phyloP scores from a whole-genome alignment of 176 grass and related monocot species.

The Carex myosuroides region DNA sequence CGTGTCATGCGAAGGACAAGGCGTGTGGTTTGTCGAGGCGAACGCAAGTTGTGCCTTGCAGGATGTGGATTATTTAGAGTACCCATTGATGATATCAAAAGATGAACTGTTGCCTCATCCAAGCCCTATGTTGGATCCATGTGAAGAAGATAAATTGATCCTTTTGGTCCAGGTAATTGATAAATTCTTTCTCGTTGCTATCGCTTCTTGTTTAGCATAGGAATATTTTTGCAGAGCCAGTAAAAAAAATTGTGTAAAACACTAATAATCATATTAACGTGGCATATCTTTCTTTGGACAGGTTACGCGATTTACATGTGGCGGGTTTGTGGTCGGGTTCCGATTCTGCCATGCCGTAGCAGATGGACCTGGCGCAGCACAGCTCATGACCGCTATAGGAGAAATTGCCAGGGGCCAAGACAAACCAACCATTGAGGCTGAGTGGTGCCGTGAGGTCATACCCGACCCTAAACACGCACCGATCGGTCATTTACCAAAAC shows the following conservation, averaged over 20 bases:
- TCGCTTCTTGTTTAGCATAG: no score
- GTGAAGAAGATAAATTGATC: conserved; percentile 41
- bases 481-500: conserved; percentile 35
- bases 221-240: neutral
- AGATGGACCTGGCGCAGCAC: conserved; percentile 58
- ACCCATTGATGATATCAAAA: conserved; percentile 72
- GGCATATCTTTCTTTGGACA: neutral
- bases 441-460: conserved; percentile 54
- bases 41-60: conserved; percentile 25
- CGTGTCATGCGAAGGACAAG: conserved; percentile 44
- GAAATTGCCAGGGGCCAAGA: conserved; percentile 42
- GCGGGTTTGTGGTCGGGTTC: conserved; percentile 75
- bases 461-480: conserved; percentile 30
- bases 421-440: conserved; percentile 23
- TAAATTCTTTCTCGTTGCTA: neutral
- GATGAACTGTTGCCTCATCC: conserved; percentile 73
- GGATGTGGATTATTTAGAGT: conserved; percentile 87
- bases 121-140: conserved; percentile 18
- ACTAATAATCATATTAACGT: neutral
- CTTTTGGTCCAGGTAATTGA: conserved; percentile 65
- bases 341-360: conserved; percentile 71
- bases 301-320: conserved; percentile 61
- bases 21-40: conserved; percentile 75
- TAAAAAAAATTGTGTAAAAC: neutral
- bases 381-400: conserved; percentile 58